phyloP scores from a whole-genome alignment of 1,284 basidiomycete genomes.

The Irpex lacteus region DNA sequence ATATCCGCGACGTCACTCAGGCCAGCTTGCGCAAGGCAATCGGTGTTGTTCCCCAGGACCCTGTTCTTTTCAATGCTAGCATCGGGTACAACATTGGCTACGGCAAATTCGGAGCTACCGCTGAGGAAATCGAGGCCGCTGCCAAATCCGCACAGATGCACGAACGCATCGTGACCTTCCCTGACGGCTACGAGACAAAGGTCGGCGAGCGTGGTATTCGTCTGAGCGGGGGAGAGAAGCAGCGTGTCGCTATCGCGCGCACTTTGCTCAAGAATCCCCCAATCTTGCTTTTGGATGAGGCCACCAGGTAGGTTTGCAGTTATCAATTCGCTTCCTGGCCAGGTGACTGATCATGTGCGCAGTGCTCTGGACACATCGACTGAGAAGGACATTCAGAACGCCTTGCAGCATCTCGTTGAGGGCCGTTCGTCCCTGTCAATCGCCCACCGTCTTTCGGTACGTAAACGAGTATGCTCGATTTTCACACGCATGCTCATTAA shows the following conservation, averaged over 20 bases:
- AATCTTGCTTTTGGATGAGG: constrained; percentile 81
- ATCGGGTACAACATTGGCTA: constrained; percentile 80
- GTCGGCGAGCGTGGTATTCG: constrained; percentile 84
- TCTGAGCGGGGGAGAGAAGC: constrained; percentile 80
- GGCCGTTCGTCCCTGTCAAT: constrained; percentile 77
- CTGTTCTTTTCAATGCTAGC: constrained; percentile 81
- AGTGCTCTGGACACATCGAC: constrained; percentile 82
- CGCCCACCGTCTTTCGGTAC: constrained; percentile 75
- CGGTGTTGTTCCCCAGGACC: constrained; percentile 82
- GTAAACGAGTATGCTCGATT: constrained; percentile 28
- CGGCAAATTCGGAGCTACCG: constrained; percentile 65
- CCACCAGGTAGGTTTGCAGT: constrained; percentile 46
- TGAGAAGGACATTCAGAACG: constrained; percentile 83
- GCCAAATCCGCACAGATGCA: constrained; percentile 81
- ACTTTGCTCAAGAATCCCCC: constrained; percentile 86
- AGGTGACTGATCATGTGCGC: constrained; percentile 12
- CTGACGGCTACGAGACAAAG: constrained; percentile 77
- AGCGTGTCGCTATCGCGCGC: constrained; percentile 83
- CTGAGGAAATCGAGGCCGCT: constrained; percentile 70
- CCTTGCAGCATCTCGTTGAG: constrained; percentile 67
- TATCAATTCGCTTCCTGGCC: neutral
- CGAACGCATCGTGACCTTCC: constrained; percentile 75
- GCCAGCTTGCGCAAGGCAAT: constrained; percentile 75
- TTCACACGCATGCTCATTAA: neutral
- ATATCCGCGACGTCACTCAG: constrained; percentile 85